Conservation (phyloP, 441 rosid species). For the Pelargonium australe region DNA sequence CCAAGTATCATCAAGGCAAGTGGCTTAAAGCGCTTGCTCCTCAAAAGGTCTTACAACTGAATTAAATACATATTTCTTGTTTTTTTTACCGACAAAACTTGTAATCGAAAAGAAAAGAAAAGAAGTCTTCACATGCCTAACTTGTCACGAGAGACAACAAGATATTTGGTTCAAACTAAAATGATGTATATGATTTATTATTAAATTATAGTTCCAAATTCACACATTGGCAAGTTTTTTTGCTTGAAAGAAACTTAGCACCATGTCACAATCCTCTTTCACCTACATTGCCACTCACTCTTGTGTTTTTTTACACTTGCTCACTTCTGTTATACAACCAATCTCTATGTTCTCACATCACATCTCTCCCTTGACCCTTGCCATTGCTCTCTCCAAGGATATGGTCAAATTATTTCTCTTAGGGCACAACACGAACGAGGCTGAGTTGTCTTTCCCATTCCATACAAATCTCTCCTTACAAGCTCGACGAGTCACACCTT, state of each 20-base stretch:
- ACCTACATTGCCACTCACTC: not conserved
- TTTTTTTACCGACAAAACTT: no score
- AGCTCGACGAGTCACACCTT: conserved; percentile 38
- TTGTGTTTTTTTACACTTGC: not conserved
- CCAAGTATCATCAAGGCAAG: no score
- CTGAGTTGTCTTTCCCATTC: not conserved
- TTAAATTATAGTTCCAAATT: not conserved
- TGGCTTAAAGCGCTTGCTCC: no score
- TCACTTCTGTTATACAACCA: not conserved
- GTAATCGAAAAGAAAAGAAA: no score
- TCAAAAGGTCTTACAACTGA: no score
- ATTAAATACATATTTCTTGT: no score
- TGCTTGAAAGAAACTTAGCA: not conserved
- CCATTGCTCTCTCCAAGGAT: not conserved
- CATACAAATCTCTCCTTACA: not conserved
- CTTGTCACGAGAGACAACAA: no score
- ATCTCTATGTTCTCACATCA: not conserved
- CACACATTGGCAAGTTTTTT: not conserved
- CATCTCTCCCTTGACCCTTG: not conserved
- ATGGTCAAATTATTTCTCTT: not conserved
- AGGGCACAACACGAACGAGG: conserved; percentile 14
- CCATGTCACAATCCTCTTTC: not conserved
- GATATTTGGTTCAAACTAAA: no score
- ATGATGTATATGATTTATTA: no score
- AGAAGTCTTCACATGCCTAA: no score